Evolutionary conservation across 208 protist genomes (phyloP), one percentile per base, ranked within the genome.

Genomic region (Acanthamoeba royreba): DNA sequence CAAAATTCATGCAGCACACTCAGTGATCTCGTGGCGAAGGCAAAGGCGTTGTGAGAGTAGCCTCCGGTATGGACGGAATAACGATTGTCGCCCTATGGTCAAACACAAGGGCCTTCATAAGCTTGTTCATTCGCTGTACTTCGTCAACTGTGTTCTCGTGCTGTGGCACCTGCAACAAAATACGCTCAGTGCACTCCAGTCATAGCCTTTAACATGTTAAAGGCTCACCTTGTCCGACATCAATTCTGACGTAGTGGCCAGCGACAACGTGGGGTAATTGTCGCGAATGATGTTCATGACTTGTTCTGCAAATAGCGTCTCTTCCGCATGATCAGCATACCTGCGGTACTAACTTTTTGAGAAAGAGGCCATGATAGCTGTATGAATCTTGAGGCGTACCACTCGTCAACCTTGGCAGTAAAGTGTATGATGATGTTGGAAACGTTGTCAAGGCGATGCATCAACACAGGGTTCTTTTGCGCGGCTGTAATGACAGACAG

Each of bases 391-490:
- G n/a, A n/a, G 19, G 33, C 33, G 28, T 40, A 81, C 69, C 69
- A 81, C 69, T 81, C 69, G 69, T 81, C 28, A 40, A 81, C 28
- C 69, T 81, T 81, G 15, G 17, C 17, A n/a, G 25, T 81, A n/a
- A 81, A 81, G 69, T 81, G 69, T 15, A 81, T 19, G 28, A 81
- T 33, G 17, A 81, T 81, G 69, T 81, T 81, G 69, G 69, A 81
- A 33, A 81, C 22, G 28, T 81, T 81, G 69, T 81, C 69, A 19
- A 81, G 28, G 19, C 28, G 15, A 19, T 33, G 28, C 28, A 19
- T n/a, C 28, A 81, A 40, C 17, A 15, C 19, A 40, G 69, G 17
- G 22, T 81, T 33, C 19, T 81, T 19, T n/a, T 40, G 28, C 25
- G 69, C 15, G 19, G 28, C 69, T 81, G 15, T 19, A 19, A n/a